Conservation (phyloP, 2,329 filamentous ascomycete species). For the Alternaria longipes region DNA sequence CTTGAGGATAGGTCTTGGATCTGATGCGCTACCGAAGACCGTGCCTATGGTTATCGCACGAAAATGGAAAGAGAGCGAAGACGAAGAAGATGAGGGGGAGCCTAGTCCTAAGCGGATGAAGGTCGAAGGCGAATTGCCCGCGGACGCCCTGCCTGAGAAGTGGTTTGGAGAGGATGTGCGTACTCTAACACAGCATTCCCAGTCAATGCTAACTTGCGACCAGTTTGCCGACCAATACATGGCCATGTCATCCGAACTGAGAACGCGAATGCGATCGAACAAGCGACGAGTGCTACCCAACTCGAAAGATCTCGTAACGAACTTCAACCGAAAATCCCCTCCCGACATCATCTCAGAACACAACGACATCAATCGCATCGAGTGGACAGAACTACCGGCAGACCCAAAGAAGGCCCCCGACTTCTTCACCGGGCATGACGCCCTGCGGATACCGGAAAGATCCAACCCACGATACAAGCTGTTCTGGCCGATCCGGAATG, state of each 20-base stretch:
- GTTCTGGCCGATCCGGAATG: slow-evolving; percentile 88
- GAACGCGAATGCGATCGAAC: slow-evolving; percentile 88
- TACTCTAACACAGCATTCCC: neutral
- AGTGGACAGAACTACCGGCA: slow-evolving; percentile 86
- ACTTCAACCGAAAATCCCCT: slow-evolving; percentile 86
- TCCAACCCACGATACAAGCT: slow-evolving; percentile 90
- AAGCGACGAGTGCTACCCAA: slow-evolving; percentile 97
- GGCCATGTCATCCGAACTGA: slow-evolving; percentile 85
- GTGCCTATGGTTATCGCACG: slow-evolving; percentile 92
- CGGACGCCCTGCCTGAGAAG: slow-evolving; percentile 72
- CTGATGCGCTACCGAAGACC: slow-evolving; percentile 91
- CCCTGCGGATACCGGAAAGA: slow-evolving; percentile 85
- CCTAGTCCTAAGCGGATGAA: slow-evolving; percentile 76
- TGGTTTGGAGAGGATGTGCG: slow-evolving; percentile 84
- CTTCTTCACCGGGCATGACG: slow-evolving; percentile 82
- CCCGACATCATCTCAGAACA: slow-evolving; percentile 91
- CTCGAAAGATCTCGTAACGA: slow-evolving; percentile 93
- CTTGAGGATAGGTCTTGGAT: slow-evolving; percentile 91
- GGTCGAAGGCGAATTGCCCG: slow-evolving; percentile 68
- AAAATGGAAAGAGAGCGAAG: slow-evolving; percentile 79
- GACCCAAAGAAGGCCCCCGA: slow-evolving; percentile 70
- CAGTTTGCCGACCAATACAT: slow-evolving; percentile 71
- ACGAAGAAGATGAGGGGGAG: slow-evolving; percentile 81
- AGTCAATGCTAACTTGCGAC: slow-evolving; percentile 12
- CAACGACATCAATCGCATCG: slow-evolving; percentile 91